phyloP scores from a whole-genome alignment of 2,329 filamentous ascomycete species.

The Drechslerella dactyloides region DNA sequence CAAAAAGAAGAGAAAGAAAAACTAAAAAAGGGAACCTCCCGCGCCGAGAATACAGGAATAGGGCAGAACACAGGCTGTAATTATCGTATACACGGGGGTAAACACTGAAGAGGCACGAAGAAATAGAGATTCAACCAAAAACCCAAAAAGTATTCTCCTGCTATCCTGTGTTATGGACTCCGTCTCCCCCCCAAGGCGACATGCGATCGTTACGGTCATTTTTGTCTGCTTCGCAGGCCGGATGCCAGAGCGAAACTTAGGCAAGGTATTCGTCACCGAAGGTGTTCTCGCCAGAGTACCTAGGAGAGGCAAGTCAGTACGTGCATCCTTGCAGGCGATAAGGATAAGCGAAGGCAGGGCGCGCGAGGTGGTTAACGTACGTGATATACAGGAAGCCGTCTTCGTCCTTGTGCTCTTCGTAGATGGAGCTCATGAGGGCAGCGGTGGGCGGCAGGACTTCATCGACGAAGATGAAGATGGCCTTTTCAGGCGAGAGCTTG shows the following conservation, averaged over 20 bases:
- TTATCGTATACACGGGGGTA: constrained; percentile 47
- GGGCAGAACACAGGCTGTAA: constrained; percentile 24
- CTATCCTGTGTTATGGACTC: constrained; percentile 25
- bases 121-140: constrained; percentile 19
- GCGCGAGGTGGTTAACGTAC: constrained; percentile 61
- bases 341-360: constrained; percentile 3
- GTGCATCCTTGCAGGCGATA: constrained; percentile 22
- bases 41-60: constrained; percentile 7
- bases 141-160: constrained; percentile 32
- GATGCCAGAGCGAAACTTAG: constrained; percentile 52
- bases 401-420: constrained; percentile 96
- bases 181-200: constrained; percentile 15
- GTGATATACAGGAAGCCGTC: constrained; percentile 91
- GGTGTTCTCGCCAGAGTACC: constrained; percentile 98
- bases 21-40: constrained; percentile 1
- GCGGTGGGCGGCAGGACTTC: constrained; percentile 96
- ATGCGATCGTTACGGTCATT: constrained; percentile 26
- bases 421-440: constrained; percentile 98
- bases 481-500: constrained; percentile 99
- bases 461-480: constrained; percentile 99
- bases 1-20: constrained; percentile 16
- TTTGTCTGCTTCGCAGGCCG: constrained; percentile 15
- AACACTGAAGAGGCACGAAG: constrained; percentile 15
- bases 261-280: constrained; percentile 67
- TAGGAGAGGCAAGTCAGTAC: constrained; percentile 57